Base-by-base conservation (phyloP, 2,329 filamentous ascomycete genomes). In the Eurotiales sp. region DNA sequence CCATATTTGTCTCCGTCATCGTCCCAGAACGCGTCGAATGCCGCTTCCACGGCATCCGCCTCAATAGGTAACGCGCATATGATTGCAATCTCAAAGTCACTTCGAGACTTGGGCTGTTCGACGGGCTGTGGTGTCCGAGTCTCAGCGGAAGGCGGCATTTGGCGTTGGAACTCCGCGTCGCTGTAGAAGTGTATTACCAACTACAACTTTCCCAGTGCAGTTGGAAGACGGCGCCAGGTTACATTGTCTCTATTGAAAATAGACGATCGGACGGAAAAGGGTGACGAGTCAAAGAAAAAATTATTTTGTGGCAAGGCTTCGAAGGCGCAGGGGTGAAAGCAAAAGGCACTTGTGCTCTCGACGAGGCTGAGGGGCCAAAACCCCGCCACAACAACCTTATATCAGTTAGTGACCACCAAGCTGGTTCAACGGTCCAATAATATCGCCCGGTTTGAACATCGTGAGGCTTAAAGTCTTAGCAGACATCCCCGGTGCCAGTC, bases 41-140 rank as follows among this genome's bases (percentile, higher is more conserved):
- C 19, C 19, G 46, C 46, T 21, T 32, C 19, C 8, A 42, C 46
- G 15, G 46, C 34, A 42, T 25, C 25, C 25, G 37, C 25, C 37
- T 50, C 46, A 3, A 19, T 30, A 14, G 46, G 37, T 11, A 43
- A 14, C 10, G 46, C 46, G 14, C 46, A 43, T 34, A 45, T 34
- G 17, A 32, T 32, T 15, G 27, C 42, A 8, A 45, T 34, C n/a
- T 42, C 19, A 17, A 32, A 45, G 3, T 45, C 42, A 25, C 42
- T 45, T 12, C 27, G 42, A 17, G 42, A 45, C 4, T 10, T 25
- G 39, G 14, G 14, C 21, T n/a, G 39, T 8, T 41, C 12, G 6
- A 8, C n/a, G 11, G 15, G 3, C 15, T 34, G 30, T 4, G 15
- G 3, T 5, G 10, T 15, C 4, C 15, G 14, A n/a, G 12, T 34